Conservation (phyloP, 208 protist species). For the Leishmania aethiopica region DNA sequence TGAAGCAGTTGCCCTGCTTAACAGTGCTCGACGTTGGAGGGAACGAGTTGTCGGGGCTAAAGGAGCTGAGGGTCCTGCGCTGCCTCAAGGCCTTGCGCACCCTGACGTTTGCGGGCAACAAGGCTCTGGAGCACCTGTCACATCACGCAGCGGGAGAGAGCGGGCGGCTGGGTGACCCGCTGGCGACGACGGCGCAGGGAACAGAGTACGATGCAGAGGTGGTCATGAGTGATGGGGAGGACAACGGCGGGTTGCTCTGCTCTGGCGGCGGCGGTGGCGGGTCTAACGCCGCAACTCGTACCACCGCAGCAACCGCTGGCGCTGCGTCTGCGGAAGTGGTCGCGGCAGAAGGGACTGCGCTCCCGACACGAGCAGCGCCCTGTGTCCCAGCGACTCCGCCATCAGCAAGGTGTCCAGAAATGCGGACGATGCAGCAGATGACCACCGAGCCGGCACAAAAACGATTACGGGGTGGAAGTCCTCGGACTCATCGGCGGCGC, state of each 20-base stretch:
- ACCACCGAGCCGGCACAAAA: background rate
- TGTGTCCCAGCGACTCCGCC: background rate
- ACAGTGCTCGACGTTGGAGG: constrained; percentile 17
- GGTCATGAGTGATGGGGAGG: constrained; percentile 36
- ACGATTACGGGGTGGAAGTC: background rate
- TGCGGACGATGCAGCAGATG: background rate
- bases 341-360: background rate
- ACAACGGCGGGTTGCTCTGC: background rate
- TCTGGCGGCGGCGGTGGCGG: background rate
- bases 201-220: constrained; percentile 38
- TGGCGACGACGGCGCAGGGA: background rate
- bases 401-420: background rate
- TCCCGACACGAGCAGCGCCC: constrained; percentile 2
- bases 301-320: background rate
- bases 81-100: constrained; percentile 39
- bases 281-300: background rate
- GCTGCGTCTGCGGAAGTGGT: background rate
- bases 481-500: background rate
- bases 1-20: constrained; percentile 49
- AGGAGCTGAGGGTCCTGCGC: constrained; percentile 21
- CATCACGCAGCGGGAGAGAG: background rate
- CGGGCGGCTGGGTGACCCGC: background rate
- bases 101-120: constrained; percentile 50
- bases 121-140: constrained; percentile 3
- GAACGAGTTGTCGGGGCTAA: constrained; percentile 21